Evolutionary conservation across 2,329 filamentous ascomycete genomes (phyloP).

Genomic region (Hymenoscyphus occultus): DNA sequence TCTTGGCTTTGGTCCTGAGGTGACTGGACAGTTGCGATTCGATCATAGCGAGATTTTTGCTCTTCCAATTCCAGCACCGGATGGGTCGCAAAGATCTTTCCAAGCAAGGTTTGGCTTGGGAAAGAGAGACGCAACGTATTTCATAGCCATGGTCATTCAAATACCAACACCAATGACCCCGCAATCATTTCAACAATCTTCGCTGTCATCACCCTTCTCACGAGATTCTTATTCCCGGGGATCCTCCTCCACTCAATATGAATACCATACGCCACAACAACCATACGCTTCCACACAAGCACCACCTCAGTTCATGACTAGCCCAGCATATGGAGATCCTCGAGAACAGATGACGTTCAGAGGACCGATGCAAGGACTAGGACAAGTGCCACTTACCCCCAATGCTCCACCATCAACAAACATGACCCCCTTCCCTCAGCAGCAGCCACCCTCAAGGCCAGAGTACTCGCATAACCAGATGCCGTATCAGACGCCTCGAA

Average conservation of each 20-base stretch:
- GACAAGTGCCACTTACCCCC: conserved; percentile 17
- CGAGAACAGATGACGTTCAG: conserved; percentile 31
- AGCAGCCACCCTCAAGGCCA: conserved; percentile 42
- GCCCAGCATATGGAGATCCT: conserved; percentile 26
- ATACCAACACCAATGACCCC: conserved; percentile 26
- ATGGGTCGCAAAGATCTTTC: conserved; percentile 51
- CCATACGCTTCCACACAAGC: conserved; percentile 25
- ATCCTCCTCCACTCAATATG: conserved; percentile 29
- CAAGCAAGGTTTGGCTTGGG: conserved; percentile 54
- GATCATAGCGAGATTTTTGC: conserved; percentile 54
- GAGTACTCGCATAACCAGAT: conserved; percentile 42
- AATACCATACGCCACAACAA: conserved; percentile 31
- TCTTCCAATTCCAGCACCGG: conserved; percentile 44
- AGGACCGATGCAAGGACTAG: conserved; percentile 18
- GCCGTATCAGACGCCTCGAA: conserved; percentile 53
- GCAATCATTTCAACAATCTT: conserved; percentile 27
- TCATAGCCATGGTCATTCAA: conserved; percentile 48
- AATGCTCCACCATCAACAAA: conserved; percentile 38
- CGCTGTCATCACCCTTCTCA: conserved; percentile 28
- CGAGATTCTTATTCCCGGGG: conserved; percentile 32
- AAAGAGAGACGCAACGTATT: conserved; percentile 61
- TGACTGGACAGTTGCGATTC: conserved; percentile 50
- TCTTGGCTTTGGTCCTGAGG: conserved; percentile 53
- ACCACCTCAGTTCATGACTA: conserved; percentile 26
- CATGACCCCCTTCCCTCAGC: conserved; percentile 43